Evolutionary conservation across 2,329 filamentous ascomycete species (phyloP).

Genomic region (Aspergillus caelatus): DNA sequence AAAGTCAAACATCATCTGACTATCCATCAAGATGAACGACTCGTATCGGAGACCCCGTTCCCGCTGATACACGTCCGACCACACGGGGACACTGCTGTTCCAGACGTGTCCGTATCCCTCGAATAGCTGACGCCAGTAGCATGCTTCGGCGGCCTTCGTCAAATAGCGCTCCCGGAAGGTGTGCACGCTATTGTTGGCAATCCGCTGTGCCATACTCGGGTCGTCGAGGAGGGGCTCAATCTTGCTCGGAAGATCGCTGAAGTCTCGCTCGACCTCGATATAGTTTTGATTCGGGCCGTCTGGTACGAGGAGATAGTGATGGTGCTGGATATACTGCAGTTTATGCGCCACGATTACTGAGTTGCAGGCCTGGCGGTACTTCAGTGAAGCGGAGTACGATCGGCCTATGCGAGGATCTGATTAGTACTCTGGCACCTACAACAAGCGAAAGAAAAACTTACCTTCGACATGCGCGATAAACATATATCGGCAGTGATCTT

Average conservation of each 20-base stretch:
- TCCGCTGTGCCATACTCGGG: conserved; percentile 41
- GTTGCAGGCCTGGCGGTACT: conserved; percentile 53
- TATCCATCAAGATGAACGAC: conserved; percentile 33
- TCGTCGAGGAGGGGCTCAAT: conserved; percentile 41
- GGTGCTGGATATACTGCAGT: conserved; percentile 51
- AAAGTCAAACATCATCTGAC: conserved; percentile 28
- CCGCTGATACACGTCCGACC: conserved; percentile 9
- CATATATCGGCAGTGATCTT: conserved; percentile 57
- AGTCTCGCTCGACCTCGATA: conserved; percentile 52
- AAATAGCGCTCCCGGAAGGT: conserved; percentile 54
- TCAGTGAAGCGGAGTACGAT: conserved; percentile 53
- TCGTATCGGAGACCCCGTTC: conserved; percentile 31
- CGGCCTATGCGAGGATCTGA: conserved; percentile 21
- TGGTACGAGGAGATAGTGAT: conserved; percentile 47
- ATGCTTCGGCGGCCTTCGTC: conserved; percentile 53
- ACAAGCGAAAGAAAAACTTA: conserved; percentile 18
- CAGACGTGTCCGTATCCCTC: conserved; percentile 30
- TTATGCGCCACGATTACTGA: conserved; percentile 51
- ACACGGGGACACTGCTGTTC: conserved; percentile 18
- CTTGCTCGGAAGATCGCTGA: conserved; percentile 54
- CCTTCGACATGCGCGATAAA: conserved; percentile 58
- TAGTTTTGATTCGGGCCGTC: conserved; percentile 50
- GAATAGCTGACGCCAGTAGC: conserved; percentile 54
- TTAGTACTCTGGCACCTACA: background rate
- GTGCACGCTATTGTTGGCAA: conserved; percentile 49